Evolutionary conservation across 2,329 filamentous ascomycete species (phyloP), one percentile per base, ranked within the genome.

Genomic region (Alternaria infectoria): DNA sequence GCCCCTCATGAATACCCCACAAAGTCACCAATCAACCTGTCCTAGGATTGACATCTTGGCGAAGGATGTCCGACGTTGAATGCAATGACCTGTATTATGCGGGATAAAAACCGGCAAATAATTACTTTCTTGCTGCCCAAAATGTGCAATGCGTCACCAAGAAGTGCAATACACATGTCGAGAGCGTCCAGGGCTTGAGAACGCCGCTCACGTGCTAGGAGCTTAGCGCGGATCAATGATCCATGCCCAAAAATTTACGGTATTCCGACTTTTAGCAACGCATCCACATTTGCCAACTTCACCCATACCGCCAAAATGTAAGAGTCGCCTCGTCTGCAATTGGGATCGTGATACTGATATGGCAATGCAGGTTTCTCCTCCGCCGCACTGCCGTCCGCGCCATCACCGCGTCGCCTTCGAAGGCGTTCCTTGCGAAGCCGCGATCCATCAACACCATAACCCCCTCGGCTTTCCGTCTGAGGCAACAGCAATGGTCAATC

Each of bases 301-400:
- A 32, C n/a, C 28, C 46, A 36, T 26, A 49, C 44, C 9, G 36
- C 49, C 59, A 69, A 55, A 63, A 73, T 74, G 71, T 72, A 68
- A 57, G 71, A 47, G 46, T 12, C 25, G 10, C 19, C 21, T 32
- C 11, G 3, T 9, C 25, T 15, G 15, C 15, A 43, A 32, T 32
- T 19, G 21, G 4, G 6, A 13, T 15, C 10, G 15, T 50, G 21
- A 40, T 57, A 30, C 65, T 72, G 25, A 71, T 52, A 15, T 26
- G 13, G 13, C 46, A n/a, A 36, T 21, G n/a, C 67, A 89, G 87
- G 87, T 86, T 84, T 80, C 82, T 82, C 68, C 80, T 90, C 69
- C 86, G 87, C 65, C 86, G 86, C 73, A 81, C 85, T 68, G 86
- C 87, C 69, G 81, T 84, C 73, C 86, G 87, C 73, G 83, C 87